A percentile compares a stretch with the other conserved stretches of the same genome.
phyloP scores from a whole-genome alignment of 2,329 filamentous ascomycete species.

The Exophiala xenobiotica region DNA sequence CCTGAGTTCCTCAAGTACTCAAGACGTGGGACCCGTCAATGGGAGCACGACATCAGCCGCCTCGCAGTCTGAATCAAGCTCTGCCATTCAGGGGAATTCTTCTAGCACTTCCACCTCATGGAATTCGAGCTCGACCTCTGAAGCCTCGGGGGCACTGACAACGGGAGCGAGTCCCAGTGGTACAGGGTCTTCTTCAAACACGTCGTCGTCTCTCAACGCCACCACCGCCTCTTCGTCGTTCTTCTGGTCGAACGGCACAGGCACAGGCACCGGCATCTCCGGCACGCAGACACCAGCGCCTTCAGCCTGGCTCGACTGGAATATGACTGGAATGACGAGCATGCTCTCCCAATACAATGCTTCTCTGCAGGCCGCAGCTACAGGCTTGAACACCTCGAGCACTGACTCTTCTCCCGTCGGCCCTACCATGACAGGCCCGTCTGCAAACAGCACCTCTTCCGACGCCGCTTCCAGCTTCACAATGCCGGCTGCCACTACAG shows the following conservation, averaged over 20 bases:
- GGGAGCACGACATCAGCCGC: neutral
- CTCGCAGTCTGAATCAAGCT: neutral
- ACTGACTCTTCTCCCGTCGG: neutral
- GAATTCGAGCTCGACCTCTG: neutral
- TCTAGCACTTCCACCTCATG: neutral
- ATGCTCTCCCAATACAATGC: neutral
- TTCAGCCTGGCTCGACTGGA: conserved; percentile 17
- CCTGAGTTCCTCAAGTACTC: neutral
- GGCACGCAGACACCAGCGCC: too few relatives aligned
- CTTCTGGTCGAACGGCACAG: conserved; percentile 18
- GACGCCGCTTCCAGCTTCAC: neutral
- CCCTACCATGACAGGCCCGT: neutral
- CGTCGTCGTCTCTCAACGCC: neutral
- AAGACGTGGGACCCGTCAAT: neutral
- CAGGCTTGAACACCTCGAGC: neutral
- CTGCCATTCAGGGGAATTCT: neutral
- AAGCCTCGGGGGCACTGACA: neutral
- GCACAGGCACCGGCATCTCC: too few relatives aligned
- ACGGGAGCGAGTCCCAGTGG: conserved; percentile 1
- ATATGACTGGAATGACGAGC: conserved; percentile 2
- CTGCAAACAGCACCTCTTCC: neutral
- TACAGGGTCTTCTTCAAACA: neutral
- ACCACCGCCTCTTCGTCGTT: conserved; percentile 5
- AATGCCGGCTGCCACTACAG: neutral
- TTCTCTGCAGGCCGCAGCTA: neutral